Conservation (phyloP, 306 rosid species). For the Macrotyloma uniflorum region DNA sequence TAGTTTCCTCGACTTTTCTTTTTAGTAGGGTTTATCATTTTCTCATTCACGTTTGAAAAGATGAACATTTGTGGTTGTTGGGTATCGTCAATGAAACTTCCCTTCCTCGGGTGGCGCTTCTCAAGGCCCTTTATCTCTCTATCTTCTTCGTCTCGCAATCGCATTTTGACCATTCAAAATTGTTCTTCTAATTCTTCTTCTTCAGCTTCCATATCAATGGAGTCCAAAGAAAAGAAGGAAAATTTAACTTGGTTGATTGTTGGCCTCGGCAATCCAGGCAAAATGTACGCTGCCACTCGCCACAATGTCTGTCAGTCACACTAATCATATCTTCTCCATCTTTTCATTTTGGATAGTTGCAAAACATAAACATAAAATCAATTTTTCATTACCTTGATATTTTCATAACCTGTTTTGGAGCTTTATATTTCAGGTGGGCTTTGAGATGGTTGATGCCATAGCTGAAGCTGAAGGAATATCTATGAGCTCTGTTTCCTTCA, state of each 20-base stretch:
- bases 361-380: neutral
- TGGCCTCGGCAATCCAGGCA: conserved; percentile 92
- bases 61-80: conserved; percentile 55
- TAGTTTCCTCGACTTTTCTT: neutral
- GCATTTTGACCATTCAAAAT: conserved; percentile 16
- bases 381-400: too few relatives aligned
- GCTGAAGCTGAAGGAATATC: conserved; percentile 93
- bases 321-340: conserved; percentile 1
- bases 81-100: conserved; percentile 42
- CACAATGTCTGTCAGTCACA: conserved; percentile 64
- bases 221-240: conserved; percentile 40
- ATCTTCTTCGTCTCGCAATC: conserved; percentile 28
- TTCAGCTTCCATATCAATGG: conserved; percentile 30
- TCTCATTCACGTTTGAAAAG: neutral
- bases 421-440: conserved; percentile 69
- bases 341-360: neutral
- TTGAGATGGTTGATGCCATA: conserved; percentile 88
- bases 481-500: conserved; percentile 72
- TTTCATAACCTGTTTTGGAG: neutral
- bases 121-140: conserved; percentile 26
- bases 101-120: conserved; percentile 38
- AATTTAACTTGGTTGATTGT: conserved; percentile 68
- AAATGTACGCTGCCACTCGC: conserved; percentile 61
- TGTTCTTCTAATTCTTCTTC: conserved; percentile 13
- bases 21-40: conserved; percentile 32